Conservation (phyloP, 805 yeast genomes). For the Starmerella kuoi region DNA sequence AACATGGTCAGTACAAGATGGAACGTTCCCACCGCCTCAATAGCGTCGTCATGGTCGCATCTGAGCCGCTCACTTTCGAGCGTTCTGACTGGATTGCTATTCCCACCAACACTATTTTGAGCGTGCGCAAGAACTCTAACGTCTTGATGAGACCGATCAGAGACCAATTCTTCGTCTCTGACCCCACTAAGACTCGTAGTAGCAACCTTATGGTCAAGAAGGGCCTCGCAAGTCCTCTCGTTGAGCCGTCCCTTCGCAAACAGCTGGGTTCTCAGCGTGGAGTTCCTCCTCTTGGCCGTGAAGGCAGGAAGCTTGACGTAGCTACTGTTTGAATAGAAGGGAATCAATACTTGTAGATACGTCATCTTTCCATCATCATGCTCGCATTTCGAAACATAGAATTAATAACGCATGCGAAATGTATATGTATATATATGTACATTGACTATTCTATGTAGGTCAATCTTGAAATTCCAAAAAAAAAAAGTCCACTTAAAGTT, state of each 20-base stretch:
- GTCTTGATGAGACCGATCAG: constrained; percentile 79
- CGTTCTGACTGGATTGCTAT: constrained; percentile 96
- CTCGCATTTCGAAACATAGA: no score
- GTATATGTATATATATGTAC: no score
- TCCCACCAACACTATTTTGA: constrained; percentile 74
- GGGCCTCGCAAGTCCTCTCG: constrained; percentile 89
- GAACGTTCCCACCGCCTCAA: constrained; percentile 86
- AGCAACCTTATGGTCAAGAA: constrained; percentile 75
- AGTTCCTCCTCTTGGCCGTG: constrained; percentile 70
- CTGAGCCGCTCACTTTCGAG: constrained; percentile 93
- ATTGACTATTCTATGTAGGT: no score
- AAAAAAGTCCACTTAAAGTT: no score
- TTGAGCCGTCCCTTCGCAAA: constrained; percentile 37
- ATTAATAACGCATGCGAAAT: no score
- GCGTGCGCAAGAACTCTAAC: constrained; percentile 68
- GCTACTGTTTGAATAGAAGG: background rate
- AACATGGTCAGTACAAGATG: constrained; percentile 87
- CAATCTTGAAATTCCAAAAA: no score
- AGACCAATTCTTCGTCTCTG: constrained; percentile 76
- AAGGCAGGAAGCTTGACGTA: constrained; percentile 37
- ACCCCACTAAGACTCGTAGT: constrained; percentile 56
- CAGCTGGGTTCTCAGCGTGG: constrained; percentile 40
- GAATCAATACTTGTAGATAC: background rate
- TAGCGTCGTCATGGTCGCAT: constrained; percentile 90
- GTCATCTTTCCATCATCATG: no score